These are phyloP conservation scores for Russula griseocarnosa DNA, from an alignment of 768 basidiomycete genomes.

Conservation along the genomic window DNA sequence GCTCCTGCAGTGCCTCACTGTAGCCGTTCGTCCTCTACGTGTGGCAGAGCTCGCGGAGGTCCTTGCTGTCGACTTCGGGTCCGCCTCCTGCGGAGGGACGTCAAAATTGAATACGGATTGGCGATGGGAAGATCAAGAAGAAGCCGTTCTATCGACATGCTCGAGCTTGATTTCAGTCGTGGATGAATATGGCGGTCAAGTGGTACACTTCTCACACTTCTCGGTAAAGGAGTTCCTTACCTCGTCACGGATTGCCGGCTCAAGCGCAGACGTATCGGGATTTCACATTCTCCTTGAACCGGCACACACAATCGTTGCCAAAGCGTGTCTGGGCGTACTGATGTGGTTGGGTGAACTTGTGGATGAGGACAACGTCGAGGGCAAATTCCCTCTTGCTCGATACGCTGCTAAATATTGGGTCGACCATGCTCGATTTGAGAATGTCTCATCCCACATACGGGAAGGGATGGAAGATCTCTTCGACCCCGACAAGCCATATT, in stretches of 20 bases:
- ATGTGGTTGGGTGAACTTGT: not conserved
- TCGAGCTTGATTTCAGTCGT: not conserved
- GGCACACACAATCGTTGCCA: not conserved
- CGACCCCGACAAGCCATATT: not conserved
- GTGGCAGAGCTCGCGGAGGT: not conserved
- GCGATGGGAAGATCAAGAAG: not conserved
- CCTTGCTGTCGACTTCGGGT: not conserved
- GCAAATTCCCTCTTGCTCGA: not conserved
- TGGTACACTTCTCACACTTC: slow-evolving; percentile 2
- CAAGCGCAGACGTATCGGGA: not conserved
- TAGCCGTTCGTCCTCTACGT: too few species aligned
- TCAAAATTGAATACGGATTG: not conserved
- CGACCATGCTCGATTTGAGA: not conserved
- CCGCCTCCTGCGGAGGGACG: not conserved
- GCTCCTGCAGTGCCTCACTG: too few species aligned
- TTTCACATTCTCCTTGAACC: not conserved
- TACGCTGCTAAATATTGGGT: not conserved
- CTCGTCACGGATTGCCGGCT: not conserved
- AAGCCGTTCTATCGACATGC: not conserved
- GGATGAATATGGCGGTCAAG: not conserved
- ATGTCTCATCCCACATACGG: too few species aligned
- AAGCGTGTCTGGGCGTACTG: not conserved
- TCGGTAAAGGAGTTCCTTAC: slow-evolving; percentile 8
- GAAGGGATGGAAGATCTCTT: not conserved
- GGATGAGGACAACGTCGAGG: too few species aligned